Conservation (phyloP, 495 filamentous ascomycete species). For the Mycothermus thermophilus region DNA sequence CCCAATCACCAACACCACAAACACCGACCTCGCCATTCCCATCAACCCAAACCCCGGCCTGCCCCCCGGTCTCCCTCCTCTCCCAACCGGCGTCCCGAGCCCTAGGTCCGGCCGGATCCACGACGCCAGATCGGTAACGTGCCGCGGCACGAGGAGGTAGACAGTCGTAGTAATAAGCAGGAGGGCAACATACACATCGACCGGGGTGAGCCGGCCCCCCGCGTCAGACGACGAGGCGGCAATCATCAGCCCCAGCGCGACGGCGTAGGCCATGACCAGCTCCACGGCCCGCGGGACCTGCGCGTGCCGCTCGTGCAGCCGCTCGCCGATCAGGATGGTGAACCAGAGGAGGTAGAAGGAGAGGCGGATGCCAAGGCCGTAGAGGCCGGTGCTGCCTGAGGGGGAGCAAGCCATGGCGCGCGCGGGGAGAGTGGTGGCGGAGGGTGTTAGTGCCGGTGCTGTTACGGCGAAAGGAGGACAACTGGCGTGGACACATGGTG, state of each 20-base stretch:
- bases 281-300: constrained; percentile 7
- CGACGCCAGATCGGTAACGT: constrained; percentile 20
- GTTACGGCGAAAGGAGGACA: too few relatives aligned
- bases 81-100: neutral
- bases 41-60: constrained; percentile 4
- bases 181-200: constrained; percentile 23
- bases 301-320: constrained; percentile 7
- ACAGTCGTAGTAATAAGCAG: constrained; percentile 23
- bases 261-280: constrained; percentile 11
- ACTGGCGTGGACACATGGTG: too few relatives aligned
- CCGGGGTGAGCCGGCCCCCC: constrained; percentile 1
- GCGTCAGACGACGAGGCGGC: neutral
- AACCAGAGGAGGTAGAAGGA: constrained; percentile 26
- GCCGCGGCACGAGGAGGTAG: constrained; percentile 20
- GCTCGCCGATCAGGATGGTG: constrained; percentile 11
- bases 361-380: constrained; percentile 24
- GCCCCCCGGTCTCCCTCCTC: too few relatives aligned
- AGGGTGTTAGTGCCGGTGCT: too few relatives aligned
- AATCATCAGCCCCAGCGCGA: constrained; percentile 12
- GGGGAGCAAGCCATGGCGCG: constrained; percentile 7
- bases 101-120: constrained; percentile 13
- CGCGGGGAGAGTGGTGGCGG: too few relatives aligned
- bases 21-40: constrained; percentile 2
- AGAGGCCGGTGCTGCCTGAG: constrained; percentile 8
- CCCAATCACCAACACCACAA: constrained; percentile 16